Base-by-base conservation (phyloP, 2,329 filamentous ascomycete species). In the Penicillium sp. region DNA sequence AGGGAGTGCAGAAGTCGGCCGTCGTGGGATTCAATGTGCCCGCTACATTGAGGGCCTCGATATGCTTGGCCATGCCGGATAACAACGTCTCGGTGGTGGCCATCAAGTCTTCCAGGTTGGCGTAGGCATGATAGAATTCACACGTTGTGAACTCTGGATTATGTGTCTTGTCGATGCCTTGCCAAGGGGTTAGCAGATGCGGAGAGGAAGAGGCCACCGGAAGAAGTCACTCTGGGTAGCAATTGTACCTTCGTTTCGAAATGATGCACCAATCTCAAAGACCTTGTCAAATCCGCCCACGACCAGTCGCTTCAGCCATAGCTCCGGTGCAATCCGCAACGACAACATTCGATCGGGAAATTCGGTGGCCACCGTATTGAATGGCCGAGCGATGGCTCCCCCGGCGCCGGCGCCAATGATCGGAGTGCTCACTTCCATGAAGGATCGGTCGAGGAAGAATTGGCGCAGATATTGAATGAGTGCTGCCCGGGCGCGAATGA, bases 81-180 rank as follows among this genome's bases (percentile, higher is more conserved):
- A 96, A 69, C 41, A 97, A 70, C 11, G 77, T 73, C 66, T 93
- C 86, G 1, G 91, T 97, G 64, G 83, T 81, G 18, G 69, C 65
- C 62, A 95, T 90, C 43, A 97, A 73, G 37, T 87, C 81, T 33
- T 83, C 73, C 0, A 96, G 77, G 54, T 85, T 86, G 51, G 85
- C 83, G 61, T 90, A 94, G 3, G 90, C 85, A 52, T 86, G 84
- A 70, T 98, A 98, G 71, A 95, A 97, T 71, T 98, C 93, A 74
- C 91, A 97, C 51, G 88, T 97, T 39, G 88, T 93, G 71, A 97
- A 98, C 65, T 98, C 93, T 0, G 93, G 91, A 64, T 98, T 98
- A 66, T 98, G 93, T 0, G 89, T 95, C 28, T 80, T 80, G 66
- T 96, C 90, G 33, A 95, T 69, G 1, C 79, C 78, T 75, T 34